Base-by-base conservation (phyloP, 2,329 filamentous ascomycete genomes). In the Neodidymelliopsis sp. region DNA sequence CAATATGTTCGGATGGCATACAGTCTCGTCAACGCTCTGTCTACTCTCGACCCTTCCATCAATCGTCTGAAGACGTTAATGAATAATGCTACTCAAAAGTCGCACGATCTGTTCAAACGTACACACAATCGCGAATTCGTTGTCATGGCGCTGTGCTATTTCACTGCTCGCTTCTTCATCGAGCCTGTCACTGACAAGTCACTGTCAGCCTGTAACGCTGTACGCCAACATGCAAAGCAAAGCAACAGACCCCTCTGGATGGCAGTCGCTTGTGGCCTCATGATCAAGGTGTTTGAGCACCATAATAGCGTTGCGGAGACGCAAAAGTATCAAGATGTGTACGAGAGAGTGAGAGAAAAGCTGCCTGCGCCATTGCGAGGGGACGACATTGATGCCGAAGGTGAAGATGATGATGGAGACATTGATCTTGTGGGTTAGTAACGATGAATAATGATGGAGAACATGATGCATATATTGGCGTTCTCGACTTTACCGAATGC, bases 101-200 rank as follows among this genome's bases (percentile, higher is more conserved):
- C 91, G 2, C 81, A 96, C 30, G 81, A 82, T 28, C 84, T 85
- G 2, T 87, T 89, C 10, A 87, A 87, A 56, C 77, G 79, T 6
- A 85, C 88, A 7, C 79, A 80, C 44, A 96, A 96, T 68, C 84
- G 84, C 22, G 89, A 95, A 57, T 87, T 92, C 43, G 81, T 91
- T n/a, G 87, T 87, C 36, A 88, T 97, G 56, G 86, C 88, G 5
- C 83, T 97, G 50, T 91, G 86, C 59, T 86, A 94, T 57, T 95
- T 97, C 88, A 88, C 89, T 41, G 85, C 83, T 65, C 84, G 86
- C 40, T 88, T 96, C 64, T 97, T 92, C 71, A 86, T 87, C 34
- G 88, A 88, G 50, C 87, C 92, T 11, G 84, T 95, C 4, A 91
- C 91, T 38, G 74, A 76, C 27, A 77, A 80, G 57, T 74, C 84